Evolutionary conservation across 129 eudicot genomes (phyloP), one percentile per base, ranked within the genome.

Genomic region (Flaveria ramosissima): DNA sequence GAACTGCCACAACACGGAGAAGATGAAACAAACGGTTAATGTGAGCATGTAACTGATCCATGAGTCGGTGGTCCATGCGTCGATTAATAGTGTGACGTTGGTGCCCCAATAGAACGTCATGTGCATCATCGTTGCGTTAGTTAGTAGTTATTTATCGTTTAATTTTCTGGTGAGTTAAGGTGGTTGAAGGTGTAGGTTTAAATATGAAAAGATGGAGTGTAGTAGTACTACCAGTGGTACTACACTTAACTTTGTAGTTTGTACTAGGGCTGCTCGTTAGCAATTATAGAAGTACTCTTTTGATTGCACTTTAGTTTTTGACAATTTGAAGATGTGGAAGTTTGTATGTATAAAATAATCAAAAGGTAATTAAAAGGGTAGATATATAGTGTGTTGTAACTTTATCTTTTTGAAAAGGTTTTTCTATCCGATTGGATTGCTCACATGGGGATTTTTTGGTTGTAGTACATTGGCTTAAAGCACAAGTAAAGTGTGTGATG

Each of bases 31-130:
- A 9, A 82, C 78, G 61, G 81, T 26, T 39, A 93, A 80, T 17
- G 91, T 70, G 84, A 90, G 48, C 43, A 69, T 30, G 84, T 88
- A 93, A 66, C 61, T 57, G 16, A 72, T 32, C 85, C 87, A 88
- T 3, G 96, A 79, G 68, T 86, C 76, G 21, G 96, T 90, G 2
- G 64, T 83, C 98, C 97, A 93, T 42, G 86, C 88, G 68, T 88
- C 89, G 81, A 90, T 82, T 27, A 93, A 74, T 9, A 93, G 74
- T 30, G 97, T 90, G 7, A 84, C 87, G 4, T 75, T 53, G 45
- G 53, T 62, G 47, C 96, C 90, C 96, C 98, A 93, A 79, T 88
- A 90, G 70, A 93, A 90, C 68, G 98, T 93, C 98, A 93, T 93
- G 89, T 93, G 98, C 98, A 93, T 93, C 91, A 90, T 90, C 4